phyloP scores from a whole-genome alignment of 78 protist genomes.

The Dictyostelium firmibasis region DNA sequence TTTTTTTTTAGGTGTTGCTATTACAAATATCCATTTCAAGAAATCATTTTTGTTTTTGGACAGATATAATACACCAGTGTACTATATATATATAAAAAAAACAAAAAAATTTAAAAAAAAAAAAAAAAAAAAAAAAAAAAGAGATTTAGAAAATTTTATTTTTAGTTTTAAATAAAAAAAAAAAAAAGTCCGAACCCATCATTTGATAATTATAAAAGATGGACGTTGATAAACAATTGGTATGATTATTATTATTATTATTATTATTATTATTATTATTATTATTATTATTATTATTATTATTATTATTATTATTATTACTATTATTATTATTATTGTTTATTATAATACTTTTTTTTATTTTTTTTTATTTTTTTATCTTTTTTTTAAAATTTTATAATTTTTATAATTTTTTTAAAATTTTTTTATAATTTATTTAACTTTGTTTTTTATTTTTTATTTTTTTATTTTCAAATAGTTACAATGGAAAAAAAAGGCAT shows the following conservation, averaged over 20 bases:
- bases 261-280: not conserved
- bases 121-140: no score
- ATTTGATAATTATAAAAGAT: no score
- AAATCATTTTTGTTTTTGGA: not conserved
- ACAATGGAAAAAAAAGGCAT: slow-evolving; percentile 51
- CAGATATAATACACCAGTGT: not conserved
- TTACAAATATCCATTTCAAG: not conserved
- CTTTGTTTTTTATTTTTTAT: not conserved
- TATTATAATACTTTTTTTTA: no score
- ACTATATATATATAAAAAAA: no score
- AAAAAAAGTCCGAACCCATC: not conserved
- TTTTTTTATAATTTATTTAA: not conserved
- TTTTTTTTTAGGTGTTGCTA: not conserved
- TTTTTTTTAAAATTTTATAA: not conserved
- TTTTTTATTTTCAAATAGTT: not conserved
- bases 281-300: not conserved
- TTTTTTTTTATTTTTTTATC: not conserved
- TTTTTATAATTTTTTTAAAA: not conserved
- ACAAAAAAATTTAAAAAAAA: no score
- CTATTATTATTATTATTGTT: not conserved
- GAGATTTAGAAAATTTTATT: no score
- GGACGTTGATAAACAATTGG: not conserved
- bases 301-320: not conserved
- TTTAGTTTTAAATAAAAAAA: no score
- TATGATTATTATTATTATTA: not conserved